Percentiles rank a stretch among this genome's conserved stretches.
Evolutionary conservation across 345 rosid genomes (phyloP).

Genomic region (Corymbia maculata): DNA sequence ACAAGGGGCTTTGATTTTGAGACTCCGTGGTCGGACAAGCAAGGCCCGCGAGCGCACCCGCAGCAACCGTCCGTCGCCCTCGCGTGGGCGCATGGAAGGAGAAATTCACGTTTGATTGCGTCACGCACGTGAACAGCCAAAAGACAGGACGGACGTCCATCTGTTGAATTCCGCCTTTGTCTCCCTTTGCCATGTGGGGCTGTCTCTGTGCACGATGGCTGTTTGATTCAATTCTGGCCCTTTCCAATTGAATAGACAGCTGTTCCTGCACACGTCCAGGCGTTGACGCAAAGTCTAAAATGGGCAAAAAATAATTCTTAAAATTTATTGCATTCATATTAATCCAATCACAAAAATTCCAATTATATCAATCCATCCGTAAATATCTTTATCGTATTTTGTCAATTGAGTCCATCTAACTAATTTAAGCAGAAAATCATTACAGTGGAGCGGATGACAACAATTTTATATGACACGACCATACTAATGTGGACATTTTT

Average conservation of each 20-base stretch:
- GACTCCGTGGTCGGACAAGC: neutral
- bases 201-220: neutral
- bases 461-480: accelerated
- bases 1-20: neutral
- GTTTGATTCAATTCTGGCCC: neutral
- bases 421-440: neutral
- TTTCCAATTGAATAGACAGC: neutral
- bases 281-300: neutral
- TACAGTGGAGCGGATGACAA: accelerated
- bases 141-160: neutral
- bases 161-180: neutral
- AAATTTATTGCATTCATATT: accelerated
- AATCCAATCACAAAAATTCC: neutral
- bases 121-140: neutral
- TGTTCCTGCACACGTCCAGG: neutral
- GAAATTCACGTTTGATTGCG: neutral
- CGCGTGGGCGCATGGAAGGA: neutral
- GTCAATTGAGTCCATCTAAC: neutral
- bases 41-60: neutral
- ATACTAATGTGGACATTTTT: neutral
- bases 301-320: neutral
- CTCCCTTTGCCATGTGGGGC: neutral
- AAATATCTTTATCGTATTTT: neutral
- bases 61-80: too few relatives aligned
- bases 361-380: neutral